Base-by-base conservation (phyloP, 1,284 basidiomycete genomes). In the Puccinia coronata region DNA sequence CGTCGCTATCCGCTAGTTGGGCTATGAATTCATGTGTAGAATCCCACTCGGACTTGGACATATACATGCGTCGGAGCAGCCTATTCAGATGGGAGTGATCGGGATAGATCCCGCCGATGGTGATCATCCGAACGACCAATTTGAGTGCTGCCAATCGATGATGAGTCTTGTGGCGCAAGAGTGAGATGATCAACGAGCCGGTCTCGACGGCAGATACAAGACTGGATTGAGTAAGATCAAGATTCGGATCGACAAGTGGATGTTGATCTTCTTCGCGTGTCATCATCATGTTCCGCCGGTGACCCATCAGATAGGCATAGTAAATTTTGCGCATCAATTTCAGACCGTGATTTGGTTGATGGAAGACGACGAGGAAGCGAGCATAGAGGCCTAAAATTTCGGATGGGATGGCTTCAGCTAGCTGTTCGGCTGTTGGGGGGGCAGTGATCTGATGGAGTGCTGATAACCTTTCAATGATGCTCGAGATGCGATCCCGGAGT, bases 281-380 rank as follows among this genome's bases (percentile, higher is more conserved):
- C n/a, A n/a, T n/a, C n/a, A n/a, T n/a, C 43, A 73, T 47, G n/a
- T 49, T 47, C 16, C 16, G 67, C n/a, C 65, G 63, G n/a, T 57
- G 67, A 65, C 53, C 57, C 20, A 73, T 71, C 41, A 80, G 65
- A 55, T 73, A 80, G n/a, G 53, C 78, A 63, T 80, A 80, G 39
- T 47, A 80, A 43, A 80, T 31, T 34, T 80, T 80, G n/a, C 78
- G 67, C 51, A 80, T 80, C 69, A 80, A 57, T 34, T 80, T 80
- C 11, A 80, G 59, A 36, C 63, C 63, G 51, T 63, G 67, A 16
- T 69, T 59, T n/a, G 67, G 78, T 57, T 57, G 53, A 80, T 80
- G 78, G 36, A 72, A 73, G 25, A 72, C 49, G 23, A 57, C 70
- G 12, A 80, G 47, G 34, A 80, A 73, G 20, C 78, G 51, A 65